Conservation (phyloP, 176 grass and related monocot genomes). For the Hyparrhenia diplandra region DNA sequence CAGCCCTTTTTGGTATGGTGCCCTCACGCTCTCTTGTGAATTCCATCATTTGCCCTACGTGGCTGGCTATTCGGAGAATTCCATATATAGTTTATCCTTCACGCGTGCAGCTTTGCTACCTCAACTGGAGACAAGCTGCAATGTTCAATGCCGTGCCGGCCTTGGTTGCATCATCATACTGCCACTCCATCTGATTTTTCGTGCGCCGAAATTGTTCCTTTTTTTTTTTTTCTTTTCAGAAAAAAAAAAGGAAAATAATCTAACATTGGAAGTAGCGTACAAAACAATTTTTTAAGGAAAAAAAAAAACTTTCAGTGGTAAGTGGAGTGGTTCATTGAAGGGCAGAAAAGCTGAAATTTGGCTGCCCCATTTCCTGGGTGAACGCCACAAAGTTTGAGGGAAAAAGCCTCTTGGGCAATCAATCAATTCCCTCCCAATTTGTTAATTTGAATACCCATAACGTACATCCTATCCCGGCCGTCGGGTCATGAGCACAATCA, state of each 20-base stretch:
- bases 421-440: background rate
- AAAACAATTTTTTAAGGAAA: background rate
- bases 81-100: background rate
- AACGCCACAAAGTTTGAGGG: background rate
- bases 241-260: background rate
- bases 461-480: too few relatives aligned
- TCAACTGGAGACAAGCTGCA: background rate
- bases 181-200: background rate
- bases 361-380: background rate
- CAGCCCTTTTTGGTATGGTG: too few relatives aligned
- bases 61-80: background rate
- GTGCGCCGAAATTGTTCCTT: background rate
- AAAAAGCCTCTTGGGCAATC: background rate
- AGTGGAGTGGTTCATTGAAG: too few relatives aligned
- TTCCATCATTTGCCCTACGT: background rate
- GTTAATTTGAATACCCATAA: too few relatives aligned
- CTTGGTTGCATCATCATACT: conserved; percentile 6
- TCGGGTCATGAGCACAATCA: too few relatives aligned
- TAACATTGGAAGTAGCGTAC: background rate
- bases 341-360: background rate
- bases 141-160: background rate
- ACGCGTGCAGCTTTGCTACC: conserved; percentile 17
- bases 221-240: too few relatives aligned
- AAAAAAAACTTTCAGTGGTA: background rate
- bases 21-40: too few relatives aligned